Conservation (phyloP, 2,329 filamentous ascomycete species). For the Pseudovirgaria hyperparasitica region DNA sequence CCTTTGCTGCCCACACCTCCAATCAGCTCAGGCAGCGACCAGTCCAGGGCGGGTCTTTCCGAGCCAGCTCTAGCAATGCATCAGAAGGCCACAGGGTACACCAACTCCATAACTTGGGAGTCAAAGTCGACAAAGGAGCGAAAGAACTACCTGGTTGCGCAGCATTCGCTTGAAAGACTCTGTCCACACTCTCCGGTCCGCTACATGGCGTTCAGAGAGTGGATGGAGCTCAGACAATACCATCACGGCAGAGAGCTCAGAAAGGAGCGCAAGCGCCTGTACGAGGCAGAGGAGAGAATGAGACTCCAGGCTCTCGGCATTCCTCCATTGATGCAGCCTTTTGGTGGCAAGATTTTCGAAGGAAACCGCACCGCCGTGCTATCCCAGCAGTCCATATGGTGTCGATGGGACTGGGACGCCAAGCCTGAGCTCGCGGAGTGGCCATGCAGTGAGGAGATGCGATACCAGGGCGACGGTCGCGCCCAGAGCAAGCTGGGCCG, state of each 20-base stretch:
- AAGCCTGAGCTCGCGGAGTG: conserved; percentile 27
- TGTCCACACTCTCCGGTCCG: conserved; percentile 1
- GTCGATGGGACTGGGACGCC: conserved; percentile 16
- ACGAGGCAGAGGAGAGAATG: background rate
- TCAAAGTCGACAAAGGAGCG: conserved; percentile 1
- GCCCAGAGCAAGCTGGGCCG: conserved; percentile 30
- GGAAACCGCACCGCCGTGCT: conserved; percentile 17
- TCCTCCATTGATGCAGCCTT: conserved; percentile 1
- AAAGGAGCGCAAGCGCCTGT: too few species aligned
- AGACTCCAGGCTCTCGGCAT: background rate
- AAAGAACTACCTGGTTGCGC: conserved; percentile 2
- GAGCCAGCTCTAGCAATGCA: background rate
- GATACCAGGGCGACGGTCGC: conserved; percentile 35
- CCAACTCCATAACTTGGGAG: conserved; percentile 2
- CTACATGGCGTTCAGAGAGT: conserved; percentile 1
- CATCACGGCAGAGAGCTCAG: background rate
- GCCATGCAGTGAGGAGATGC: conserved; percentile 28
- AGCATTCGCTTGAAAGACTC: conserved; percentile 3
- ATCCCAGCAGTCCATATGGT: conserved; percentile 27
- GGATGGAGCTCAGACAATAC: conserved; percentile 4
- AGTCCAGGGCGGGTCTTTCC: too few species aligned
- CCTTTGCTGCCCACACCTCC: too few species aligned
- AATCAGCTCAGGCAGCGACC: too few species aligned
- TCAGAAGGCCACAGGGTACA: background rate
- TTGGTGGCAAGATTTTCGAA: conserved; percentile 1